Conservation (phyloP, 2,329 filamentous ascomycete species). For the Aspergillus sp. region DNA sequence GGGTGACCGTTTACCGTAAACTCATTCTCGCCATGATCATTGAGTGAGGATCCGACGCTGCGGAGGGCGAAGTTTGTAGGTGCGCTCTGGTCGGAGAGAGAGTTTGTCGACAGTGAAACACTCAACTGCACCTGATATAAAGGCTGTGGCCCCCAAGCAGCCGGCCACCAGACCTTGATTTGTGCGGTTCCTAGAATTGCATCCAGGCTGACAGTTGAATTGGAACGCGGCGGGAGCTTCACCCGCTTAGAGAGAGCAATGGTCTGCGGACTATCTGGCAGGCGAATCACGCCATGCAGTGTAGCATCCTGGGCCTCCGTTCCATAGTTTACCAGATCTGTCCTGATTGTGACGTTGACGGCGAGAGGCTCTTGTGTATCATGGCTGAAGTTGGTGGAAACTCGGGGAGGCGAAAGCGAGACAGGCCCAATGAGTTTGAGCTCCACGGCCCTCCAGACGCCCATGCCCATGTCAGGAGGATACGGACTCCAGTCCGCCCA, state of each 20-base stretch:
- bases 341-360: constrained; percentile 37
- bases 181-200: constrained; percentile 45
- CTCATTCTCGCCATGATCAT: constrained; percentile 53
- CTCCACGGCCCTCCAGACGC: constrained; percentile 61
- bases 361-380: constrained; percentile 26
- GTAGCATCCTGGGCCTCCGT: constrained; percentile 17
- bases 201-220: constrained; percentile 41
- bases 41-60: constrained; percentile 53
- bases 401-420: constrained; percentile 44
- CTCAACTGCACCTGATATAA: constrained; percentile 46
- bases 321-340: constrained; percentile 36
- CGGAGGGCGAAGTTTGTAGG: constrained; percentile 53
- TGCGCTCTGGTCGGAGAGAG: constrained; percentile 35
- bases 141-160: constrained; percentile 58
- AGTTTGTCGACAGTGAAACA: constrained; percentile 20
- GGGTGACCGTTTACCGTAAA: constrained; percentile 58
- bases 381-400: constrained; percentile 40
- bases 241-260: constrained; percentile 33
- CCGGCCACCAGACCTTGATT: constrained; percentile 63
- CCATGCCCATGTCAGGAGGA: constrained; percentile 63
- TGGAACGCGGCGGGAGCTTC: constrained; percentile 39
- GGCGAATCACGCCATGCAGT: constrained; percentile 24
- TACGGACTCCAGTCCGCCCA: constrained; percentile 65
- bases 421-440: constrained; percentile 57
- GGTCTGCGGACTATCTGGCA: constrained; percentile 12